Conservation (phyloP, 306 rosid genomes). For the Glycine latifolia region DNA sequence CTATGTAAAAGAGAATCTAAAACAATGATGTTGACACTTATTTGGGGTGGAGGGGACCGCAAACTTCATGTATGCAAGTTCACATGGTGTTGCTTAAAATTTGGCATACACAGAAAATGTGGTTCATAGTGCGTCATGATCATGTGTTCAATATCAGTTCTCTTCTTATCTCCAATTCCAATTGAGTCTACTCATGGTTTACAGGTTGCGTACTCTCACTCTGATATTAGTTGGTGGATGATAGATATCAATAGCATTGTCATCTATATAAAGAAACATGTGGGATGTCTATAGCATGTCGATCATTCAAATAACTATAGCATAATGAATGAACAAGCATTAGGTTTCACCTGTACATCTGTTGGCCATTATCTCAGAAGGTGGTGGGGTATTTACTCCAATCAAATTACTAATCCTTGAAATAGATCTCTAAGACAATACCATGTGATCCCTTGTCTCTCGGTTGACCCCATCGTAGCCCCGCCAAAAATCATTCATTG, state of each 20-base stretch:
- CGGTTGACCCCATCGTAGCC: not conserved
- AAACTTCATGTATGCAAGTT: not conserved
- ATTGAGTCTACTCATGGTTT: not conserved
- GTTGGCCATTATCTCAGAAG: conserved; percentile 24
- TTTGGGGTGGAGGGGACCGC: not conserved
- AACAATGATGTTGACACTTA: not conserved
- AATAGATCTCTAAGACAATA: conserved; percentile 32
- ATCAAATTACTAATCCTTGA: not conserved
- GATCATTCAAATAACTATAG: not conserved
- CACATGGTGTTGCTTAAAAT: not conserved
- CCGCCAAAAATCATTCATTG: not conserved
- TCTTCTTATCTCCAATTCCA: not conserved
- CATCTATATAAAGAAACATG: not conserved
- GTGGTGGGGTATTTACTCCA: not conserved
- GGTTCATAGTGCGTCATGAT: not conserved
- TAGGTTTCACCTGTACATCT: not conserved
- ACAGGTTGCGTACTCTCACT: not conserved
- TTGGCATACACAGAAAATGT: not conserved
- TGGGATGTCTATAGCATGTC: conserved; percentile 35
- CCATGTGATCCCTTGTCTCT: conserved; percentile 43
- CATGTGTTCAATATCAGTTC: not conserved
- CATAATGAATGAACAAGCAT: not conserved
- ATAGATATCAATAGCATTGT: not conserved
- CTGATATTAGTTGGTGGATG: not conserved
- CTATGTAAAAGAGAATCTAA: not conserved